These are phyloP conservation scores for Penicilliopsis zonata DNA, from an alignment of 495 filamentous ascomycete species.

Conservation along the genomic window DNA sequence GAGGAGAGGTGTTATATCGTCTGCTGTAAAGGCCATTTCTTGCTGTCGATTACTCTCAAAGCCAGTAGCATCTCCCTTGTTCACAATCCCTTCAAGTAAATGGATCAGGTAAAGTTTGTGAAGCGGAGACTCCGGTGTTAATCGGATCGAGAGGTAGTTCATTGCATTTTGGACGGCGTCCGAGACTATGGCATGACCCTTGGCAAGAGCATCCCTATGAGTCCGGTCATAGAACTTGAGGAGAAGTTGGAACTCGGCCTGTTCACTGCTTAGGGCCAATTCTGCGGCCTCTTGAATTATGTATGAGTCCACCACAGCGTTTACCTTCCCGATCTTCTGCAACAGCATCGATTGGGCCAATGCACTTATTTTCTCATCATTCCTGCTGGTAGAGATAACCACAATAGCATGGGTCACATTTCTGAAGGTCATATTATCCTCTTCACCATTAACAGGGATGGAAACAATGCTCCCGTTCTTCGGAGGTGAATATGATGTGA, in stretches of 20 bases:
- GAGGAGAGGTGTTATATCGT: slow-evolving; percentile 74
- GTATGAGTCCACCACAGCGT: slow-evolving; percentile 58
- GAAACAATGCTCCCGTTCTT: slow-evolving; percentile 68
- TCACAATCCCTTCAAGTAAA: slow-evolving; percentile 77
- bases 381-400: slow-evolving; percentile 64
- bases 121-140: slow-evolving; percentile 54
- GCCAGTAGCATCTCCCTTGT: slow-evolving; percentile 63
- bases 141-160: slow-evolving; percentile 55
- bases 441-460: slow-evolving; percentile 54
- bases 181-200: slow-evolving; percentile 39
- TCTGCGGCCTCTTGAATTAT: slow-evolving; percentile 73
- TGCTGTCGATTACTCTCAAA: slow-evolving; percentile 49
- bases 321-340: slow-evolving; percentile 82
- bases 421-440: slow-evolving; percentile 62
- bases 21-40: slow-evolving; percentile 65
- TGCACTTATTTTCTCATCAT: slow-evolving; percentile 85
- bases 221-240: slow-evolving; percentile 71
- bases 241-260: slow-evolving; percentile 68
- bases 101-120: slow-evolving; percentile 71
- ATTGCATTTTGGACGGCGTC: slow-evolving; percentile 47
- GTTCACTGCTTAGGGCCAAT: slow-evolving; percentile 62
- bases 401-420: slow-evolving; percentile 86
- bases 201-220: slow-evolving; percentile 55
- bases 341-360: slow-evolving; percentile 92
- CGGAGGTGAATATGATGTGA: slow-evolving; percentile 39